A percentile compares a stretch with the other conserved stretches of the same genome.
Evolutionary conservation across 257 asterid species (phyloP).

Genomic region (Anisodus tanguticus): DNA sequence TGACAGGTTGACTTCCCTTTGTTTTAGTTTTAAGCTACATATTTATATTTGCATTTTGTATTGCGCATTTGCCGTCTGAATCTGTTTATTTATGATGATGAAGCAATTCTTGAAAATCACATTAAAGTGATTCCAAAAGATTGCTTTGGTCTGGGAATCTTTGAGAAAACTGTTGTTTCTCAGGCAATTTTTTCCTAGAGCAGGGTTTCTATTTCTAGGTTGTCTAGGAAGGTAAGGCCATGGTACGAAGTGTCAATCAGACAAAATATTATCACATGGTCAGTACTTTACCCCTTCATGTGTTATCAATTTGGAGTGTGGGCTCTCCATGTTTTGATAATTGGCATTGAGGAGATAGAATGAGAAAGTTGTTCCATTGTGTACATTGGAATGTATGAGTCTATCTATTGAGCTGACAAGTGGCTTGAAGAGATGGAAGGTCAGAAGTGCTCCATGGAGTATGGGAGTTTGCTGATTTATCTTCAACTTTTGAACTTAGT

Average conservation of each 20-base stretch:
- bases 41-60: not conserved
- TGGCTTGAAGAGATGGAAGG: not conserved
- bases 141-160: not conserved
- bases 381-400: not conserved
- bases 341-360: conserved; percentile 1
- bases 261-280: not conserved
- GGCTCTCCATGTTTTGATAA: conserved; percentile 23
- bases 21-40: conserved; percentile 15
- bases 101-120: not conserved
- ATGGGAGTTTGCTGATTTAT: not conserved
- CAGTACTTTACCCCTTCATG: not conserved
- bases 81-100: not conserved
- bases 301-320: not conserved
- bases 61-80: not conserved
- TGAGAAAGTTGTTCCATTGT: conserved; percentile 1
- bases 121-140: not conserved
- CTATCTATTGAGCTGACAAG: not conserved
- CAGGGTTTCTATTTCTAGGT: conserved; percentile 15
- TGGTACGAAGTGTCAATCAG: not conserved
- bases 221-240: conserved; percentile 7
- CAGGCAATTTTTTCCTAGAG: not conserved
- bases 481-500: conserved; percentile 5
- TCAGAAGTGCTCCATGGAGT: conserved; percentile 24
- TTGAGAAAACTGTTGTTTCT: not conserved
- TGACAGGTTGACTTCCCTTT: not conserved